Percentiles rank a stretch among this genome's conserved stretches.
These are phyloP conservation scores for Parasarocladium wereldwijsianum DNA, from an alignment of 2,329 filamentous ascomycete genomes.

Conservation along the genomic window DNA sequence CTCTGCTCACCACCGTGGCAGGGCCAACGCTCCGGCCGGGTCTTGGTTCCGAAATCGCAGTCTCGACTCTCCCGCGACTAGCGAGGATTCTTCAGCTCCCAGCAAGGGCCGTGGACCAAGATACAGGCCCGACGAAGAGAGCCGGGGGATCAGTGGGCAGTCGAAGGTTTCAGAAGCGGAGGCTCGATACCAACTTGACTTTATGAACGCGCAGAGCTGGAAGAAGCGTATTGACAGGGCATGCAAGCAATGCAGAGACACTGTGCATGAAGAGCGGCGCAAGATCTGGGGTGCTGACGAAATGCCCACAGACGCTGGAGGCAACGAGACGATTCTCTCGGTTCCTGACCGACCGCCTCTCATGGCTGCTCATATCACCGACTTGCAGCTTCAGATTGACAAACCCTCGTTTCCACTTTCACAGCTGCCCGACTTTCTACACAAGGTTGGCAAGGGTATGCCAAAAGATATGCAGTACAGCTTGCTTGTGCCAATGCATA, in stretches of 20 bases:
- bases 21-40: conserved; percentile 14
- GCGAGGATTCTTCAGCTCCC: background rate
- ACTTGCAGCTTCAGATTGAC: conserved; percentile 74
- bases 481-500: conserved; percentile 75
- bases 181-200: conserved; percentile 59
- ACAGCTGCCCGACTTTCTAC: conserved; percentile 70
- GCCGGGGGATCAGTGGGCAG: conserved; percentile 49
- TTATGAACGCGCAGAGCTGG: conserved; percentile 82
- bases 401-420: conserved; percentile 82
- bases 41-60: conserved; percentile 39
- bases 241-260: conserved; percentile 51
- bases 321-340: conserved; percentile 72
- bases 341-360: conserved; percentile 75
- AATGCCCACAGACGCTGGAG: conserved; percentile 65
- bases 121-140: conserved; percentile 69
- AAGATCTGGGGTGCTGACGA: conserved; percentile 75
- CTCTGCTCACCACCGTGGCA: conserved; percentile 29
- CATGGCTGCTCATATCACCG: conserved; percentile 65
- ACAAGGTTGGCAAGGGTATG: conserved; percentile 93
- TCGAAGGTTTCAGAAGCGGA: conserved; percentile 62
- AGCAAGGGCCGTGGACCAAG: conserved; percentile 31
- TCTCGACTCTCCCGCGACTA: conserved; percentile 25
- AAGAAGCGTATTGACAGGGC: conserved; percentile 75
- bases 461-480: conserved; percentile 83
- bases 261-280: conserved; percentile 65